Base-by-base conservation (phyloP, 768 basidiomycete species). In the Terana coerulea region DNA sequence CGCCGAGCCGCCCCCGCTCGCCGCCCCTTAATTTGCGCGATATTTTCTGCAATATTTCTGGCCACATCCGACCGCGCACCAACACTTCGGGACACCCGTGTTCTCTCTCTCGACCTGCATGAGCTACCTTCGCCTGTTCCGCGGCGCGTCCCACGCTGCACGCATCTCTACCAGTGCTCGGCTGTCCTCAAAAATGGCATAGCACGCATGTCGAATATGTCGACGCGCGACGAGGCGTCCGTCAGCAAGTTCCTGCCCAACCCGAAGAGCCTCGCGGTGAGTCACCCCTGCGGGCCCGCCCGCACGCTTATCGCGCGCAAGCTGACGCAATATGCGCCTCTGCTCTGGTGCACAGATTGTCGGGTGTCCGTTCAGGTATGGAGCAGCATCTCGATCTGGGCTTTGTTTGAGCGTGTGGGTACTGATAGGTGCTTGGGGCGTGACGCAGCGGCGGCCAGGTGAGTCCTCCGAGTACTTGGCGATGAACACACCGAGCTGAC, bases 291-390 rank as follows among this genome's bases (percentile, higher is more conserved):
- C n/a, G n/a, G 34, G n/a, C 35, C 17, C 21, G 4, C 39, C 6
- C 34, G 11, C 17, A 37, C 49, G 29, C 50, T 28, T 29, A n/a
- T 11, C 36, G 42, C 39, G 36, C 29, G 25, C 47, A n/a, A 25
- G 12, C 49, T 44, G 21, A 42, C 26, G 33, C 41, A 51, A 34
- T 28, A 30, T 21, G n/a, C n/a, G n/a, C n/a, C n/a, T n/a, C n/a
- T n/a, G n/a, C n/a, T n/a, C n/a, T n/a, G n/a, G n/a, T n/a, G n/a
- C 52, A 26, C 48, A 94, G 87, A 89, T 98, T 61, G 85, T 98
- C 25, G 93, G 91, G 24, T 97, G 94, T 72, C 95, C 95, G 14
- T 97, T 97, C 78, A 92, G 89, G 93, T 91, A 61, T 66, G 22
- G 22, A 26, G 25, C 6, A 19, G 10, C n/a, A n/a, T 9, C 34